These are phyloP conservation scores for Piedraia hortae DNA, from an alignment of 2,329 filamentous ascomycete genomes.

Conservation along the genomic window DNA sequence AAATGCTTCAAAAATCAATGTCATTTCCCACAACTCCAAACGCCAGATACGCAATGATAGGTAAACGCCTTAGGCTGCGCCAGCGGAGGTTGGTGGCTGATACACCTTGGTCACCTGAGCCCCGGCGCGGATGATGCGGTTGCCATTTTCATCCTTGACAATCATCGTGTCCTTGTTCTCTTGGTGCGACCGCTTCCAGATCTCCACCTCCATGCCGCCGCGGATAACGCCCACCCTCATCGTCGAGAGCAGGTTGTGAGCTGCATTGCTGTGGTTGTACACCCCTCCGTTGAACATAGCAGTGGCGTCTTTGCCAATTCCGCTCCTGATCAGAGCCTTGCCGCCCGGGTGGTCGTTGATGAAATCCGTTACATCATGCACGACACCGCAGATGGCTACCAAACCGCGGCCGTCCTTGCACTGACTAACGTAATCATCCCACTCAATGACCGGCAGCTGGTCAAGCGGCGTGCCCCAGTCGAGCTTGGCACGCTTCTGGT, in stretches of 20 bases:
- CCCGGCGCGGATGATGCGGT: conserved; percentile 64
- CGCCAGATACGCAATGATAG: too few species aligned
- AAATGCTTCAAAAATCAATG: too few species aligned
- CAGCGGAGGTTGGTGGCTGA: conserved; percentile 55
- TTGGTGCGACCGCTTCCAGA: conserved; percentile 67
- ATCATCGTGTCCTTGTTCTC: conserved; percentile 62
- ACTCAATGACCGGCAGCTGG: conserved; percentile 60
- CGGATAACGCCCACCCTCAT: conserved; percentile 73
- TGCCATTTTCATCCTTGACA: conserved; percentile 53
- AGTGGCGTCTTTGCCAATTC: conserved; percentile 65
- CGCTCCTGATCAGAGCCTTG: conserved; percentile 58
- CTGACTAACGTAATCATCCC: conserved; percentile 62
- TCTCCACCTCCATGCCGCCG: conserved; percentile 69
- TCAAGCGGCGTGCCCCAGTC: conserved; percentile 73
- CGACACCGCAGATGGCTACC: conserved; percentile 53
- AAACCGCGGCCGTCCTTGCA: conserved; percentile 52
- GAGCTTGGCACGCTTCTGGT: conserved; percentile 54
- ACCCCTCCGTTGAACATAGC: conserved; percentile 82
- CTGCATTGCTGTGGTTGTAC: conserved; percentile 71
- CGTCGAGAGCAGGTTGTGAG: conserved; percentile 65
- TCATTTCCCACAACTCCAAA: too few species aligned
- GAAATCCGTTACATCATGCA: conserved; percentile 63
- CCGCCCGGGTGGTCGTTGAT: conserved; percentile 79
- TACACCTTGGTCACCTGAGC: conserved; percentile 61
- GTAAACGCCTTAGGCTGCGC: conserved; percentile 47